Percentiles rank a stretch among this genome's conserved stretches.
phyloP scores from a whole-genome alignment of 495 filamentous ascomycete species.

The Aspergillus baeticus region DNA sequence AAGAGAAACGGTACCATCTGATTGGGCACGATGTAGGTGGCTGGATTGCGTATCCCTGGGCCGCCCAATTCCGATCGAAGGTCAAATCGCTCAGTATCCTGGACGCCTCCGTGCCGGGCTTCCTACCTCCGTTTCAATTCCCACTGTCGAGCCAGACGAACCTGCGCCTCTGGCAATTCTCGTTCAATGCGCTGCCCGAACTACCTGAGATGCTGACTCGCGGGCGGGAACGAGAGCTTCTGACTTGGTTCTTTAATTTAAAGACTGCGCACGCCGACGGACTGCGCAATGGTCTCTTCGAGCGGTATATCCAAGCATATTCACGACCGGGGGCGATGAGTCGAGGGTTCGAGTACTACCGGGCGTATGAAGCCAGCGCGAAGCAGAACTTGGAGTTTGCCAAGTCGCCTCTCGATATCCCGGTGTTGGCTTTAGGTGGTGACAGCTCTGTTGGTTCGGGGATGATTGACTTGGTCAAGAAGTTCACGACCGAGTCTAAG shows the following conservation, averaged over 20 bases:
- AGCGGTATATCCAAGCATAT: constrained; percentile 24
- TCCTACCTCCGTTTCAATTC: constrained; percentile 18
- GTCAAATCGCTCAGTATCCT: constrained; percentile 28
- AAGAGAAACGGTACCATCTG: constrained; percentile 23
- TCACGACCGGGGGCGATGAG: constrained; percentile 29
- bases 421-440: constrained; percentile 25
- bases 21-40: constrained; percentile 28
- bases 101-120: constrained; percentile 25
- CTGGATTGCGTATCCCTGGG: constrained; percentile 30
- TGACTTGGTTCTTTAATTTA: constrained; percentile 27
- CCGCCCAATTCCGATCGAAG: constrained; percentile 22
- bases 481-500: constrained; percentile 16
- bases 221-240: constrained; percentile 24
- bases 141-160: constrained; percentile 22
- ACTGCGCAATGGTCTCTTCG: constrained; percentile 17
- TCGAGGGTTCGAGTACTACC: constrained; percentile 31
- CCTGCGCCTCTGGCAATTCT: constrained; percentile 30
- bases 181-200: constrained; percentile 28
- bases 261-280: constrained; percentile 21
- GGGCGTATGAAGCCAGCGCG: constrained; percentile 25
- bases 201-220: constrained; percentile 23
- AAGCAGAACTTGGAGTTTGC: constrained; percentile 26
- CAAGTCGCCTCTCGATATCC: constrained; percentile 23
- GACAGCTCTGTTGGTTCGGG: constrained; percentile 21
- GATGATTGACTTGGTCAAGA: constrained; percentile 21